Base-by-base conservation (phyloP, 2,329 filamentous ascomycete genomes). In the Apiospora rasikravindrae region DNA sequence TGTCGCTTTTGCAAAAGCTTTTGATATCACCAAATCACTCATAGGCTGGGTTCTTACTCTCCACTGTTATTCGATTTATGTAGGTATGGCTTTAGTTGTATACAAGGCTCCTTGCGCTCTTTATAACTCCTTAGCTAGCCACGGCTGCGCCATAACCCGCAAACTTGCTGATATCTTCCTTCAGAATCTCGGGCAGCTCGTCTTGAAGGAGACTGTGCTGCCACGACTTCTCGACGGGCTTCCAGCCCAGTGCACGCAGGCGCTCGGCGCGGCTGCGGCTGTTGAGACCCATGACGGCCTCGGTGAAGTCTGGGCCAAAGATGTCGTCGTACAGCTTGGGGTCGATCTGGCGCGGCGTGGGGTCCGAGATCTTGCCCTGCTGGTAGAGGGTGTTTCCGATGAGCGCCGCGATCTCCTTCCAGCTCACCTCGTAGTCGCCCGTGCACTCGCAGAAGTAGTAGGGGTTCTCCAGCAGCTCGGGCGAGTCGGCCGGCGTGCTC, bases 371-470 rank as follows among this genome's bases (percentile, higher is more conserved):
- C 72, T 80, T 80, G 1, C 84, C 84, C 6, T 78, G 80, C 69
- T 77, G 72, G 66, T 83, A 75, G 37, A 87, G 77, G 7, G 75
- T 77, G 49, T 78, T 72, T 1, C 83, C 84, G 72, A 86, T 83
- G 2, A 78, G 74, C 6, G 73, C 75, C 0, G 84, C 83, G 16
- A 82, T 77, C 7, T 84, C 82, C 24, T 76, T 76, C 85, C 85
- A 87, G 29, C 82, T 83, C 16, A 81, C 79, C 74, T 87, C 85
- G 11, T 80, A 68, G 29, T 83, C 83, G 29, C 82, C 77, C 57
- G 77, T 74, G 4, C 49, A 80, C 76, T 88, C 86, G 77, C 81
- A 84, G 78, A 87, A 88, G 76, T 83, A 87, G 76, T 87, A 88
- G 0, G 84, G 85, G 72, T 87, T 86, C 44, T 81, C 72, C 1